phyloP scores from a whole-genome alignment of 257 asterid species.

The Solanum tarijense region DNA sequence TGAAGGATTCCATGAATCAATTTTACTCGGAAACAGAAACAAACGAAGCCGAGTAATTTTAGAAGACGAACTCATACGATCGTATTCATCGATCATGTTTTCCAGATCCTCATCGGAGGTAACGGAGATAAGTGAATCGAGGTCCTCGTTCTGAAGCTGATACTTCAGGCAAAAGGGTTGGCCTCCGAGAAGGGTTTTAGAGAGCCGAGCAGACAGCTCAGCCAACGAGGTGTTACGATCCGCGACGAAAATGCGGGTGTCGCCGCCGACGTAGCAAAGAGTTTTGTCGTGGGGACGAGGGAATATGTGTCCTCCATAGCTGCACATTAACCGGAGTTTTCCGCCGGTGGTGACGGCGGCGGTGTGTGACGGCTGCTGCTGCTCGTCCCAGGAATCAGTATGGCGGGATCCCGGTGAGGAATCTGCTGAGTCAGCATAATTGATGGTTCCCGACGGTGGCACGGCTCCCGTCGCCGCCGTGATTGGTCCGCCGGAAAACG shows the following conservation, averaged over 20 bases:
- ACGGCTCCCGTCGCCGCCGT: conserved; percentile 6
- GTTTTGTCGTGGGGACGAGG: conserved; percentile 94
- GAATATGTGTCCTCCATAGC: conserved; percentile 88
- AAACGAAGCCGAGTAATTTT: conserved; percentile 58
- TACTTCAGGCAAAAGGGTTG: conserved; percentile 56
- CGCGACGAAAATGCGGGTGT: conserved; percentile 72
- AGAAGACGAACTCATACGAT: conserved; percentile 31
- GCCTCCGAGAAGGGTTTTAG: conserved; percentile 55
- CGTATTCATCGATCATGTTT: conserved; percentile 87
- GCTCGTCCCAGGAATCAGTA: conserved; percentile 55
- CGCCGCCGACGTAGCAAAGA: conserved; percentile 84
- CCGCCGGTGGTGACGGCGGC: conserved; percentile 8
- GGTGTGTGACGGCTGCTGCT: conserved; percentile 17
- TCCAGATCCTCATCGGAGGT: conserved; percentile 82
- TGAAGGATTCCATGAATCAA: conserved; percentile 7
- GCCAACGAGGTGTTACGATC: conserved; percentile 56
- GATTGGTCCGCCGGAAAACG: conserved; percentile 28
- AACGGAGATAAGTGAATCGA: conserved; percentile 78
- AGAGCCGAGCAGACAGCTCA: conserved; percentile 58
- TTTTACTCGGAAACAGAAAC: conserved; percentile 18
- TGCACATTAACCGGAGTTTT: conserved; percentile 87
- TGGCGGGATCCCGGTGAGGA: conserved; percentile 65
- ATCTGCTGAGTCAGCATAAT: conserved; percentile 36
- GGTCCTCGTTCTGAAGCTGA: conserved; percentile 80
- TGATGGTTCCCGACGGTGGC: background rate